These are phyloP conservation scores for Cladochytrium replicatum DNA, from an alignment of 192 early-diverging fungal species.

Conservation along the genomic window DNA sequence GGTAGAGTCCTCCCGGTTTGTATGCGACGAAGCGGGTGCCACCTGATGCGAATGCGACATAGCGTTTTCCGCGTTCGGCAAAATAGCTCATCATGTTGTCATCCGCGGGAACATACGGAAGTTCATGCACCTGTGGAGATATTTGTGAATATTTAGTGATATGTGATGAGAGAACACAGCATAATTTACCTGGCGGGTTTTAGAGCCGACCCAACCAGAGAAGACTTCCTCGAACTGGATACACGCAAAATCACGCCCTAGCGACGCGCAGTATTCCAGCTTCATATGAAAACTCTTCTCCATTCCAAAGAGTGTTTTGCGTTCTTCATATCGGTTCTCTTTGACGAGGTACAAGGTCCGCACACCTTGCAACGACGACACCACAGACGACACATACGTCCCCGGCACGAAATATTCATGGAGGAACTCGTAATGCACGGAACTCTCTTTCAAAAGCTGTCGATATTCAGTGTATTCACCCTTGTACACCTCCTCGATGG, in stretches of 20 bases:
- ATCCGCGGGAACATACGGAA: too few species aligned
- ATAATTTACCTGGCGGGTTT: slow-evolving; percentile 7
- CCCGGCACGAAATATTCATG: slow-evolving; percentile 31
- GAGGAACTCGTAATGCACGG: slow-evolving; percentile 25
- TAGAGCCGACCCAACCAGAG: slow-evolving; percentile 28
- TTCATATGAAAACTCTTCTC: slow-evolving; percentile 28
- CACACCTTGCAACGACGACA: slow-evolving; percentile 20
- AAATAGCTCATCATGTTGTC: slow-evolving; percentile 3
- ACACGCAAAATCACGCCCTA: slow-evolving; percentile 25
- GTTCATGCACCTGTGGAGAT: too few species aligned
- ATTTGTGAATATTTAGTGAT: too few species aligned
- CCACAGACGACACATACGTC: slow-evolving; percentile 18
- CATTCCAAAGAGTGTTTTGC: slow-evolving; percentile 24
- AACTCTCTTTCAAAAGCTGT: slow-evolving; percentile 12
- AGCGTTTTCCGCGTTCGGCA: slow-evolving; percentile 20
- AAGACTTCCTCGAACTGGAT: slow-evolving; percentile 31
- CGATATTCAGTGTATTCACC: slow-evolving; percentile 12
- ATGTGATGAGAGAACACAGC: too few species aligned
- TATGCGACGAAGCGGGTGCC: slow-evolving; percentile 17
- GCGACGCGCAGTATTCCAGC: slow-evolving; percentile 23
- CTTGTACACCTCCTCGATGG: slow-evolving; percentile 13
- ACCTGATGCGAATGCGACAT: slow-evolving; percentile 6
- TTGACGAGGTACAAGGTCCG: slow-evolving; percentile 18
- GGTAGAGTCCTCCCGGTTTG: slow-evolving; percentile 17
- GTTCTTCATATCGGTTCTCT: slow-evolving; percentile 29